Evolutionary conservation across 306 rosid species (phyloP), one percentile per base, ranked within the genome.

Genomic region (Neltuma alba): DNA sequence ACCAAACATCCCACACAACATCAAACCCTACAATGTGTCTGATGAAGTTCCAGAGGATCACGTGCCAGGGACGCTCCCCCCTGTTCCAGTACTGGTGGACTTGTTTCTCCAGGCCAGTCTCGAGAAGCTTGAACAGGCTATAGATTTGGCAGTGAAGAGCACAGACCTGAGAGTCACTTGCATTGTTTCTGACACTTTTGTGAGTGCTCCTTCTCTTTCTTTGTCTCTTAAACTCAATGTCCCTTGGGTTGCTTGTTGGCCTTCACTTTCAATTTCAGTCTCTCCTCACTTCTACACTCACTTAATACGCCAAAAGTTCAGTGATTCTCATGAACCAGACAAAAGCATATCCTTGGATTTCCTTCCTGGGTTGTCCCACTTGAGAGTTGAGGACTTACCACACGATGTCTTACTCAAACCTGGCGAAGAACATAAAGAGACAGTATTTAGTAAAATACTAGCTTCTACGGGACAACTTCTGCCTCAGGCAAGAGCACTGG

Each of bases 161-260:
- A 41, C 85, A 8, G 44, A 77, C 9, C 28, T 25, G 14, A 80
- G 13, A 37, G 66, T 84, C 64, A 72, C 75, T 36, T 86, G 86
- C 80, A 58, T 88, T 75, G 37, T 76, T 50, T 47, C 82, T 0
- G 74, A 84, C 68, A 60, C 82, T 16, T 80, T 80, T 70, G 75
- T 84, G n/a, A 54, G 61, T 54, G 5, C 70, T 2, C 33, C 61
- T 72, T 33, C 82, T 45, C 73, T 48, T 11, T 1, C 50, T 6
- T 25, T 86, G 41, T 86, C 89, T 13, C 70, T 82, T 1, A 16
- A 31, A 48, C 61, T 84, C 4, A 28, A 64, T 0, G 82, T 86
- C 23, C 87, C 88, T 31, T 88, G 88, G 88, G 27, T 88, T 52
- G 61, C 85, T 0, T 5, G 71, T 70, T 88, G 88, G 92, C 0